Conservation (phyloP, 1,284 basidiomycete genomes). For the Prillingera fragicola region DNA sequence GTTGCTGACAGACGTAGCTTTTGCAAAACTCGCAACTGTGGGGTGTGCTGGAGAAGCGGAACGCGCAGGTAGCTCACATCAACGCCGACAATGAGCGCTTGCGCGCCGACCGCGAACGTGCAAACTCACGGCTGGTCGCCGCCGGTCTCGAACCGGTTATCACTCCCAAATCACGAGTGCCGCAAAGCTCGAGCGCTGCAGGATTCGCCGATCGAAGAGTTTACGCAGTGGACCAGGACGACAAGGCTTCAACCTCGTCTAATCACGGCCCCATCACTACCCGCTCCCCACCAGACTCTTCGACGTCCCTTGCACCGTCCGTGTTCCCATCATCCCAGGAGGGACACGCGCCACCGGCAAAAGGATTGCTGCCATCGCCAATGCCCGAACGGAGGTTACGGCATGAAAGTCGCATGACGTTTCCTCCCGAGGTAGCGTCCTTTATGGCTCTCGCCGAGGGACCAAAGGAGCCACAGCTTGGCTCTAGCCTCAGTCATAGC, state of each 20-base stretch:
- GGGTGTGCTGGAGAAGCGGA: slow-evolving; percentile 85
- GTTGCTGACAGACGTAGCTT: slow-evolving; percentile 42
- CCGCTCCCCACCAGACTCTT: slow-evolving; percentile 1
- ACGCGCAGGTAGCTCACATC: slow-evolving; percentile 35
- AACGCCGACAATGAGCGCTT: slow-evolving; percentile 58
- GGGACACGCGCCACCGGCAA: slow-evolving; percentile 6
- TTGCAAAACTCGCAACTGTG: slow-evolving; percentile 80
- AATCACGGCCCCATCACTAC: slow-evolving; percentile 10
- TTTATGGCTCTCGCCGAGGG: slow-evolving; percentile 40
- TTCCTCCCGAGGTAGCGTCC: slow-evolving; percentile 42
- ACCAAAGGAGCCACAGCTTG: slow-evolving; percentile 14
- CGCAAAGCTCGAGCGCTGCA: slow-evolving; percentile 34
- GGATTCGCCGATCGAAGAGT: slow-evolving; percentile 23
- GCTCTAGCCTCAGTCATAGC: not conserved
- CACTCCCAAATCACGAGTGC: slow-evolving; percentile 17
- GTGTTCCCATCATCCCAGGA: slow-evolving; percentile 4
- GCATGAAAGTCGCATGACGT: slow-evolving; percentile 38
- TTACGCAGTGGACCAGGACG: slow-evolving; percentile 17
- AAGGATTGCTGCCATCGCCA: slow-evolving; percentile 33
- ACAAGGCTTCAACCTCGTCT: slow-evolving; percentile 36
- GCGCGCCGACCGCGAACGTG: slow-evolving; percentile 65
- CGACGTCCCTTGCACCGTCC: slow-evolving; percentile 7
- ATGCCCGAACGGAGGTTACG: slow-evolving; percentile 31
- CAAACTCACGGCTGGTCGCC: slow-evolving; percentile 27
- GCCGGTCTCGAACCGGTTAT: slow-evolving; percentile 34